Percentiles rank a stretch among this genome's conserved stretches.
Conservation (phyloP, 2,329 filamentous ascomycete genomes). For the Aspergillus pseudotamarii region DNA sequence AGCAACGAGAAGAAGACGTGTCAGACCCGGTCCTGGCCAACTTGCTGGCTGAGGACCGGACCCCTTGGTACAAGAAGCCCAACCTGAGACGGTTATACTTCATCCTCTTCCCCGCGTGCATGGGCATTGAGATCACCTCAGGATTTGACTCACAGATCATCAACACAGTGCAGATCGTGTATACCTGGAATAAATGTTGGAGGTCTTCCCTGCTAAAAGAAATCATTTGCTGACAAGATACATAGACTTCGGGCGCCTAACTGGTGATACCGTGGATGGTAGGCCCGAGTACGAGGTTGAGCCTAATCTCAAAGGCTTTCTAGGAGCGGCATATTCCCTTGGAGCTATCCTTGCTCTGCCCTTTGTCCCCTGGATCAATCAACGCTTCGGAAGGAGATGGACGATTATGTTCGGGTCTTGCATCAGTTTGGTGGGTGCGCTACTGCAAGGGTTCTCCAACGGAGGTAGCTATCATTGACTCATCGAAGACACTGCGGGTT, state of each 20-base stretch:
- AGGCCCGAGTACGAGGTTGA: conserved; percentile 23
- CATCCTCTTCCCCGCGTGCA: conserved; percentile 61
- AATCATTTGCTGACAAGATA: conserved; percentile 10
- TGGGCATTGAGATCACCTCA: conserved; percentile 65
- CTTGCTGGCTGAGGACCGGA: conserved; percentile 37
- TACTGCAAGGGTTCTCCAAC: conserved; percentile 58
- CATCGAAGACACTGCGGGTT: not conserved
- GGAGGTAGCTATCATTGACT: conserved; percentile 38
- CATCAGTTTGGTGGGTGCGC: conserved; percentile 59
- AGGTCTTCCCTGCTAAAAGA: not conserved
- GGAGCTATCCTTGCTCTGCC: conserved; percentile 62
- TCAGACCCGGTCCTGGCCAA: conserved; percentile 25
- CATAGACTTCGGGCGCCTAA: conserved; percentile 26
- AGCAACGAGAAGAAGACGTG: conserved; percentile 29
- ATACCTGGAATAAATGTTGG: conserved; percentile 43
- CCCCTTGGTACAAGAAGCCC: conserved; percentile 61
- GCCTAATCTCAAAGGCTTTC: conserved; percentile 49
- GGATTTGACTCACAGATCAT: conserved; percentile 60
- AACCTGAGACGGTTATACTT: conserved; percentile 62
- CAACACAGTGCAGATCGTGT: conserved; percentile 47
- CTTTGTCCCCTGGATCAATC: conserved; percentile 59
- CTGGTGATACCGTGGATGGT: conserved; percentile 23
- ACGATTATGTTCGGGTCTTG: conserved; percentile 59
- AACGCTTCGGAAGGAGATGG: conserved; percentile 58
- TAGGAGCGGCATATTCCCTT: conserved; percentile 62